Percentiles rank a stretch among this genome's conserved stretches.
phyloP scores from a whole-genome alignment of 345 rosid genomes.

The Mercurialis annua region DNA sequence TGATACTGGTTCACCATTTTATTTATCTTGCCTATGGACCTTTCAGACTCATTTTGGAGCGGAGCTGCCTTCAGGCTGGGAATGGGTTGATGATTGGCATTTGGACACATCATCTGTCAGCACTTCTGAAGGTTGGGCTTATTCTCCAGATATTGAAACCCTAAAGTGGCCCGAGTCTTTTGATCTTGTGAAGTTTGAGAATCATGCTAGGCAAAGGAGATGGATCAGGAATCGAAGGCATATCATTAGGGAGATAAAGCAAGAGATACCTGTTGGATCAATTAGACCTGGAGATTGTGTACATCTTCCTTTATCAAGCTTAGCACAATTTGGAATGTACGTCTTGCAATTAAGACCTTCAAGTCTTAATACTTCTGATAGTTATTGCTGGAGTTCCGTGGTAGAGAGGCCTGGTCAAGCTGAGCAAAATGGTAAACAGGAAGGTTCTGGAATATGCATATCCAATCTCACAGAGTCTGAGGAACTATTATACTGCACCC shows the following conservation, averaged over 20 bases:
- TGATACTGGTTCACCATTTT: slow-evolving; percentile 1
- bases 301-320: slow-evolving; percentile 71
- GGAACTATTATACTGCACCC: slow-evolving; percentile 65
- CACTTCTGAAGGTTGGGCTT: slow-evolving; percentile 61
- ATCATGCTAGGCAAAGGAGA: slow-evolving; percentile 61
- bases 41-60: slow-evolving; percentile 32
- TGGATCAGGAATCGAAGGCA: slow-evolving; percentile 54
- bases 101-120: slow-evolving; percentile 43
- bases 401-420: slow-evolving; percentile 40
- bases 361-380: slow-evolving; percentile 34
- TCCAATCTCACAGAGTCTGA: slow-evolving; percentile 67
- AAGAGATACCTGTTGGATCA: slow-evolving; percentile 56
- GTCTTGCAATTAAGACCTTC: slow-evolving; percentile 64
- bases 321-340: slow-evolving; percentile 57
- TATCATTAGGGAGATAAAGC: slow-evolving; percentile 26
- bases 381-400: slow-evolving; percentile 84
- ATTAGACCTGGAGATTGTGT: slow-evolving; percentile 65
- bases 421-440: slow-evolving; percentile 32
- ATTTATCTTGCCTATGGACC: slow-evolving; percentile 11
- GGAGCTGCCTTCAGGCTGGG: slow-evolving; percentile 49
- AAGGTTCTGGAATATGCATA: slow-evolving; percentile 57
- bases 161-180: slow-evolving; percentile 56
- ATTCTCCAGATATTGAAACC: slow-evolving; percentile 55
- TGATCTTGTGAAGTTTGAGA: slow-evolving; percentile 39
- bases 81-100: slow-evolving; percentile 59